Evolutionary conservation across 108 stramenopile genomes (phyloP), one percentile per base, ranked within the genome.

Genomic region (Cyclotella choctawhatcheeana): DNA sequence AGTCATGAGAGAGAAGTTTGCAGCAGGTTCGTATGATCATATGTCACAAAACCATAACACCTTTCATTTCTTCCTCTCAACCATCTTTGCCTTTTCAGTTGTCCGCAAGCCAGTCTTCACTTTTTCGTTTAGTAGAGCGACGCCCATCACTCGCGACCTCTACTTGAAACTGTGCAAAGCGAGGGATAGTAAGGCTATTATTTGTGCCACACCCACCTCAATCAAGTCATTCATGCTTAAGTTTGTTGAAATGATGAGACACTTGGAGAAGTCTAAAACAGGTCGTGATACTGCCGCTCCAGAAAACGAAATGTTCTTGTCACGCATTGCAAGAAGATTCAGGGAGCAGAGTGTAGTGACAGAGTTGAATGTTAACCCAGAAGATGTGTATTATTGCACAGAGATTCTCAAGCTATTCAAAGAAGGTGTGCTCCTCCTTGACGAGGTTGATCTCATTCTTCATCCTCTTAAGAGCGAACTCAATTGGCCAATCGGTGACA

Each of bases 381-480:
- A 91, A 67, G 94, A 95, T 63, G 80, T 94, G 5, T 96, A 89
- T 62, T 94, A 93, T 73, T 91, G 90, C 60, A 77, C 80, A 16
- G 88, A 96, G 64, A 97, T 98, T 55, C 64, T 99, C 64, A 92
- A 94, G 61, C 73, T 98, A 13, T 97, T 99, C 85, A 77, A 83
- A 33, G 73, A 68, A 7, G 96, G 97, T 6, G 93, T 94, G 7
- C 83, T 98, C 12, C 81, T 99, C 8, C 85, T 99, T 27, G 99
- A 99, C 68, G 99, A 99, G 78, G 99, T 99, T 26, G 99, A 99
- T 71, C 76, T 98, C 12, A 73, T 99, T 27, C 77, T 99, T 47
- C 98, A 99, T 65, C 99, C 99, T 3, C 84, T 99, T 47, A 98
- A 98, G 81, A 96, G 94, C 67, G 99, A 99, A 82, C 84, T 99